Evolutionary conservation across 2,329 filamentous ascomycete species (phyloP).

Genomic region (Colletotrichum sp.): DNA sequence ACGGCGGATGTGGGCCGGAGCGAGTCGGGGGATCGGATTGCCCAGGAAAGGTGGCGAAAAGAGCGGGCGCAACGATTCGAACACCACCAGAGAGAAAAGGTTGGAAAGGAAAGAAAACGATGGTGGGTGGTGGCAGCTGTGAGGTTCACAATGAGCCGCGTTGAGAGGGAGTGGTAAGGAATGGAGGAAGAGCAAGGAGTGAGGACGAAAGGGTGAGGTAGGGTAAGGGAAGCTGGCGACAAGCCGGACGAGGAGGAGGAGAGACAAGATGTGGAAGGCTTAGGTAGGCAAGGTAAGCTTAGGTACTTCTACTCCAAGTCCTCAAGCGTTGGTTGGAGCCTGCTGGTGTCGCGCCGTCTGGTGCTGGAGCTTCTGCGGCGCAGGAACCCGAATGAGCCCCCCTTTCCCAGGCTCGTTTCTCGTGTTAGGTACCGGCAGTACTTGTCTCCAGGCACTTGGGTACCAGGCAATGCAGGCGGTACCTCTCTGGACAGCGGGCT

Average conservation of each 20-base stretch:
- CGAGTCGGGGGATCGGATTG: not conserved
- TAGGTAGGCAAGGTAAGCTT: not conserved
- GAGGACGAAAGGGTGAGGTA: not conserved
- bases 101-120: not conserved
- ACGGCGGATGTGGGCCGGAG: slow-evolving; percentile 9
- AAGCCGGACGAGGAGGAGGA: not conserved
- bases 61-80: not conserved
- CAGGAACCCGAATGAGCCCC: not conserved
- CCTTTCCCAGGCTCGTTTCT: not conserved
- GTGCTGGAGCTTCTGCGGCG: not conserved
- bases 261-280: not conserved
- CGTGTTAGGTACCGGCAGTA: not conserved
- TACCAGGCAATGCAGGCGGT: not conserved
- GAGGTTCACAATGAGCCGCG: not conserved
- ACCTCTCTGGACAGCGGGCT: slow-evolving; percentile 1
- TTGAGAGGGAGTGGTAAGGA: not conserved
- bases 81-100: not conserved
- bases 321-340: not conserved
- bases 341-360: not conserved
- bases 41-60: not conserved
- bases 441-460: not conserved
- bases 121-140: not conserved
- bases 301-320: not conserved
- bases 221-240: not conserved
- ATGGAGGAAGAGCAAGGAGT: not conserved